Base-by-base conservation (phyloP, 148 eudicot species). In the Cornus controversa region DNA sequence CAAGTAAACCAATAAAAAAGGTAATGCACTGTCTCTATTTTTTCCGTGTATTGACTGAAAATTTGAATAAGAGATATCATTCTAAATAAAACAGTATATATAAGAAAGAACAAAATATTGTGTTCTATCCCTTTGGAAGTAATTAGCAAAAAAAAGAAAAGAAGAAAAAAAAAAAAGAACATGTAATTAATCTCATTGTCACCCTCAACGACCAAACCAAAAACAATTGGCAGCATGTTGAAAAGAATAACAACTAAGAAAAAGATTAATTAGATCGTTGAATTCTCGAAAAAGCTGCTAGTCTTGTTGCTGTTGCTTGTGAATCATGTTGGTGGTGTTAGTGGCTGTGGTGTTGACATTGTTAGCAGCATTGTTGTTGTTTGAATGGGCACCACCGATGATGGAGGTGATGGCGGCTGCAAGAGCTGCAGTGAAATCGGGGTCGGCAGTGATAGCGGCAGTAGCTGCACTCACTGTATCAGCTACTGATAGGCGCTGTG, bases 351-450 rank as follows among this genome's bases (percentile, higher is more conserved):
- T 10, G 57, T 75, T 31, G 47, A 23, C 31, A 70, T 69, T 80
- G 29, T 58, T 64, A 23, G 26, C 77, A 37, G 29, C 67, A 27
- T 77, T 75, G 65, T 67, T 74, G 60, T 66, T 79, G 71, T 75
- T 87, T n/a, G 83, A 84, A 0, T 77, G 77, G 47, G 82, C 81
- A 22, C 90, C 91, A 29, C 91, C 86, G 22, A 95, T 89, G 54
- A 92, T 86, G 28, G 97, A 91, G 3, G 90, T 79, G 65, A 95
- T 91, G 45, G 97, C 98, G 6, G 96, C 97, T 0, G 92, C 97
- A 0, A 95, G 86, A 7, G 96, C 98, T 2, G 98, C 97, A 5
- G 99, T 93, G 85, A 95, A 93, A 75, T 89, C 90, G 2, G 99
- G 99, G 71, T 93, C 94, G 0, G 94, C 80, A 9, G 99, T 78